These are phyloP conservation scores for Chlorella ohadii DNA, from an alignment of 139 green algal species.

Conservation along the genomic window DNA sequence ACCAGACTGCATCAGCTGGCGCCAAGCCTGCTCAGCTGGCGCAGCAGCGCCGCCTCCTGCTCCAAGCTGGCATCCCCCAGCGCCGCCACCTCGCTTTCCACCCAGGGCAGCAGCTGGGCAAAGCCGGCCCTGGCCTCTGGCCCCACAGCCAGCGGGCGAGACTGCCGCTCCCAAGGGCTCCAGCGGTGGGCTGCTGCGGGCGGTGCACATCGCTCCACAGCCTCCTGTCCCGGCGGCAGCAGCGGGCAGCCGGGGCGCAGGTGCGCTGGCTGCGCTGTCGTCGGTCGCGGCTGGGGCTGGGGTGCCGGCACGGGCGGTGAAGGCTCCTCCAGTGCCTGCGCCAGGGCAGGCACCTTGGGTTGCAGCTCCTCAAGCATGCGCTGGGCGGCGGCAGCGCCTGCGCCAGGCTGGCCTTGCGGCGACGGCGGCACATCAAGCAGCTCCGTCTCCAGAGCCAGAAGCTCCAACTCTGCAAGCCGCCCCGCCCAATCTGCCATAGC, in stretches of 20 bases:
- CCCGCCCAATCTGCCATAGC: too few species aligned
- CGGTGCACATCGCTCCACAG: too few species aligned
- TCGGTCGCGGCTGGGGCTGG: background rate
- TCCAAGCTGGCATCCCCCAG: conserved; percentile 4
- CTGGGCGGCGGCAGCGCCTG: too few species aligned
- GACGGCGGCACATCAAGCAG: too few species aligned
- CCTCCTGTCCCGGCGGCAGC: background rate
- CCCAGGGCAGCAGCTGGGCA: background rate
- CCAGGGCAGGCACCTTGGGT: too few species aligned
- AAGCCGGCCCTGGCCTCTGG: background rate
- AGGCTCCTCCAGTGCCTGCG: too few species aligned
- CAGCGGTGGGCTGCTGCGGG: background rate
- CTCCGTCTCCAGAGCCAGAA: too few species aligned
- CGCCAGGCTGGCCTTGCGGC: too few species aligned
- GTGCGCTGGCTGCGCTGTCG: background rate
- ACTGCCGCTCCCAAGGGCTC: conserved; percentile 12
- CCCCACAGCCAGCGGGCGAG: background rate
- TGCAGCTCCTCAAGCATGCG: too few species aligned
- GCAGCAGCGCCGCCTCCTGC: conserved; percentile 32
- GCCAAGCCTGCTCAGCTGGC: background rate
- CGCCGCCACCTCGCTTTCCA: conserved; percentile 15
- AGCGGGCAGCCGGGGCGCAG: conserved; percentile 28
- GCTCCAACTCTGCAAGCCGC: too few species aligned
- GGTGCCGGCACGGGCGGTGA: too few species aligned
- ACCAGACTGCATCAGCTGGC: too few species aligned